Conservation (phyloP, 805 yeast species). For the Metschnikowia anglica region DNA sequence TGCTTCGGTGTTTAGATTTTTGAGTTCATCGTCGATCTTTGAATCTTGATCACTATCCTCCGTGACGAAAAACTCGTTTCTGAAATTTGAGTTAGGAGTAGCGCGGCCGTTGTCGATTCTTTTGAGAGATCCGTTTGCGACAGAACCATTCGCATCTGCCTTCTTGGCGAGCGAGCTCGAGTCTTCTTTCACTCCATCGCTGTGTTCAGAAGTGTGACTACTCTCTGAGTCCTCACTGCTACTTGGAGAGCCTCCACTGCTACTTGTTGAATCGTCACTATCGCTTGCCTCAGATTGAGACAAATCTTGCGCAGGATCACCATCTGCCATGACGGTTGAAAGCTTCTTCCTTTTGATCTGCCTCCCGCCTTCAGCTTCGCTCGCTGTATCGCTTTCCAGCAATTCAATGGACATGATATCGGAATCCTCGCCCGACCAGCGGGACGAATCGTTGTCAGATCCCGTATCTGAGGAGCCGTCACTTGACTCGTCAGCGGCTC, state of each 20-base stretch:
- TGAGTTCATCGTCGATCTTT: no score
- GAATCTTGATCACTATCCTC: no score
- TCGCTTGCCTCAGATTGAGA: background rate
- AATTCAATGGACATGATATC: slow-evolving; percentile 18
- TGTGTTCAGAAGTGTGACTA: background rate
- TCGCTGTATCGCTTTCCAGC: slow-evolving; percentile 21
- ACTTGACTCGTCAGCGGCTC: background rate
- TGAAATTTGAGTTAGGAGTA: no score
- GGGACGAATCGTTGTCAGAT: background rate
- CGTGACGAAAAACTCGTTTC: no score
- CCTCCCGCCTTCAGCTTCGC: slow-evolving; percentile 11
- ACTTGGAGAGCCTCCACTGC: background rate
- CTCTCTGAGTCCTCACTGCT: slow-evolving; percentile 2
- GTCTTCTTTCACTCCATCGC: background rate
- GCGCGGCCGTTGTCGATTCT: no score
- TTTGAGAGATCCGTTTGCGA: no score
- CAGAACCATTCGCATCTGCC: no score
- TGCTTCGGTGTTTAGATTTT: no score
- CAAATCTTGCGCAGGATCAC: background rate
- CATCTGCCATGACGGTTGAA: no score
- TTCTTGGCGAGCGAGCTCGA: no score
- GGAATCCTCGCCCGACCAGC: slow-evolving; percentile 9
- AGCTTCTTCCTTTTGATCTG: slow-evolving; percentile 1
- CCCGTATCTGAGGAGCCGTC: background rate
- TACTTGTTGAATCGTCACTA: slow-evolving; percentile 1